Evolutionary conservation across 495 filamentous ascomycete genomes (phyloP).

Genomic region (Aspergillus saccharolyticus): DNA sequence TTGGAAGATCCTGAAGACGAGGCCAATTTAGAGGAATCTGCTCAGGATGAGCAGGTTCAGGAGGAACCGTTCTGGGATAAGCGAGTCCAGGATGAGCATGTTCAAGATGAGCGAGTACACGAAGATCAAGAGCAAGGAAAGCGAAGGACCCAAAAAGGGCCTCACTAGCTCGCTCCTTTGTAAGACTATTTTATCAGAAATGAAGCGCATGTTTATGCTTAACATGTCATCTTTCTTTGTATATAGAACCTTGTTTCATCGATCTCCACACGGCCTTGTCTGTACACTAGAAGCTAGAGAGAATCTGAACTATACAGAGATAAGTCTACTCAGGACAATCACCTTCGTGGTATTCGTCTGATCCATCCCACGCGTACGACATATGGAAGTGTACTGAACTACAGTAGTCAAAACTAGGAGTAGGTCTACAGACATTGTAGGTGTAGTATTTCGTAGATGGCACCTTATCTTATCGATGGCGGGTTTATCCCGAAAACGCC

Average conservation of each 20-base stretch:
- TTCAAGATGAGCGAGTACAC: neutral
- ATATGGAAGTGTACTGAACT: too few relatives aligned
- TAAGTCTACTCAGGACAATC: neutral
- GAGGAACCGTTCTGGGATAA: too few relatives aligned
- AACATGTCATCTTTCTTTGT: neutral
- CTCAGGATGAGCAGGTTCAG: neutral
- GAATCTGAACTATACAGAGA: neutral
- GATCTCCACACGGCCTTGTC: neutral
- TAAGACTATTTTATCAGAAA: neutral
- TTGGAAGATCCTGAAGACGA: neutral
- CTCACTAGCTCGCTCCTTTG: neutral
- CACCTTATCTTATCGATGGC: slow-evolving; percentile 44
- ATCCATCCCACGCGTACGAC: neutral
- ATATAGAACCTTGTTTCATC: neutral
- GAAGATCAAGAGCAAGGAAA: neutral
- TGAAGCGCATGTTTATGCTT: neutral
- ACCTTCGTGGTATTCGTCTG: neutral
- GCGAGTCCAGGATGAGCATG: neutral
- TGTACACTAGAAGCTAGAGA: neutral
- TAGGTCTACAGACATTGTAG: too few relatives aligned
- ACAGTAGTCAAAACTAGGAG: too few relatives aligned
- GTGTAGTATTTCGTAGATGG: neutral
- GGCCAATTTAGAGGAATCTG: neutral
- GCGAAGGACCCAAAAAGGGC: neutral
- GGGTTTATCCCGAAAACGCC: slow-evolving; percentile 20